Conservation (phyloP, 2,329 filamentous ascomycete genomes). For the Calonectria hawksworthii region DNA sequence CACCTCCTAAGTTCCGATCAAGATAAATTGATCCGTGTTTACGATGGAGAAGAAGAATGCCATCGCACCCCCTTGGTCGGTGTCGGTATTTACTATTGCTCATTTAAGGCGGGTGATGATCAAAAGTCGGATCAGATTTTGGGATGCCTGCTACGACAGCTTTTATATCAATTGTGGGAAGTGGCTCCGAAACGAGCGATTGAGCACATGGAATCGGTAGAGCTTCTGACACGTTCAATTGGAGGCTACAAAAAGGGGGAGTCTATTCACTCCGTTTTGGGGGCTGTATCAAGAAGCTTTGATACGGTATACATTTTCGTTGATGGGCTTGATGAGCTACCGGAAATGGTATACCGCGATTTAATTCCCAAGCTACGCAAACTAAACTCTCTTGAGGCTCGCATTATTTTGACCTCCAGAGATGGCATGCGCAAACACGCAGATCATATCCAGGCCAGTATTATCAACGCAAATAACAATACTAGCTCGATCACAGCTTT, state of each 20-base stretch:
- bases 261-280: background rate
- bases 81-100: background rate
- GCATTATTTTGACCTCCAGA: background rate
- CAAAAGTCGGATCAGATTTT: background rate
- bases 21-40: background rate
- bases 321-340: conserved; percentile 1
- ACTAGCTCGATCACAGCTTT: background rate
- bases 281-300: background rate
- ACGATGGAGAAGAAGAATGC: background rate
- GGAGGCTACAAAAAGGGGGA: background rate
- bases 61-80: background rate
- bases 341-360: background rate
- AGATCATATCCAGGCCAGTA: background rate
- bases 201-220: background rate
- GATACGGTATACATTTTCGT: background rate
- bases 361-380: background rate
- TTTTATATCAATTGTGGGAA: background rate
- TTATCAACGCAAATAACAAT: background rate
- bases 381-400: background rate
- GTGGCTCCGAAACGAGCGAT: background rate
- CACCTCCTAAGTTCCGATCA: background rate
- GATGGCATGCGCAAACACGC: background rate
- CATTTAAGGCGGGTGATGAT: background rate
- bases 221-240: background rate
- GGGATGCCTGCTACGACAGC: background rate